Percentiles rank a stretch among this genome's conserved stretches.
Evolutionary conservation across 2,329 filamentous ascomycete species (phyloP).

Genomic region (Clathrospora elynae): DNA sequence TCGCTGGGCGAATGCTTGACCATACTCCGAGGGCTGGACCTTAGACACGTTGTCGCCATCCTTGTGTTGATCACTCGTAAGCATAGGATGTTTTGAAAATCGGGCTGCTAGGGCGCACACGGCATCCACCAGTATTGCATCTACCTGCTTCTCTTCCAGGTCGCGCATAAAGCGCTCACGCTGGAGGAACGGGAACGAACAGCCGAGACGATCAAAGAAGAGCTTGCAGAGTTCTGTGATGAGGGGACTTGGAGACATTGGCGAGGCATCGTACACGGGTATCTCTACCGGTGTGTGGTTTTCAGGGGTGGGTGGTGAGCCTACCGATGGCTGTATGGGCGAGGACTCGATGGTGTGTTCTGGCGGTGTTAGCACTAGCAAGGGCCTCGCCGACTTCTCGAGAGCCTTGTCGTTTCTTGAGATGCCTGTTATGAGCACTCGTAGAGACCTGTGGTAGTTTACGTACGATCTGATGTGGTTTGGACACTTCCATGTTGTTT

Average conservation of each 20-base stretch:
- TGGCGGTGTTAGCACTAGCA: constrained; percentile 14
- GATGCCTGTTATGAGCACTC: no score
- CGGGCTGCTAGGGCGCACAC: constrained; percentile 81
- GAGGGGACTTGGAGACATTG: constrained; percentile 71
- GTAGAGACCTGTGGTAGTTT: no score
- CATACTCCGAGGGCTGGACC: constrained; percentile 66
- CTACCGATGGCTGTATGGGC: constrained; percentile 37
- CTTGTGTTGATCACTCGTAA: constrained; percentile 56
- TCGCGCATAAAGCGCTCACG: constrained; percentile 73
- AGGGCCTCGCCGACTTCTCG: constrained; percentile 1
- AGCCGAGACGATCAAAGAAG: constrained; percentile 82
- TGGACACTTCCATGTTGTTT: constrained; percentile 63
- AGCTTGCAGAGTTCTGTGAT: constrained; percentile 77
- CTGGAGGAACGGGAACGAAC: constrained; percentile 83
- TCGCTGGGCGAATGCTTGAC: constrained; percentile 77
- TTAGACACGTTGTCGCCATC: constrained; percentile 28
- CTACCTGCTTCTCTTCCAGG: constrained; percentile 78
- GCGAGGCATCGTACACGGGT: constrained; percentile 78
- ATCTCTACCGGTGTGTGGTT: constrained; percentile 52
- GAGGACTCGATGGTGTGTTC: constrained; percentile 43
- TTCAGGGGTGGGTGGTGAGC: constrained; percentile 43
- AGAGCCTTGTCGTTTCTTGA: not conserved
- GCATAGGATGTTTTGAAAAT: constrained; percentile 68
- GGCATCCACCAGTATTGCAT: constrained; percentile 83
- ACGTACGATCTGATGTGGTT: constrained; percentile 59